These are phyloP conservation scores for Xylona heveae DNA, from an alignment of 495 filamentous ascomycete species.

Conservation along the genomic window DNA sequence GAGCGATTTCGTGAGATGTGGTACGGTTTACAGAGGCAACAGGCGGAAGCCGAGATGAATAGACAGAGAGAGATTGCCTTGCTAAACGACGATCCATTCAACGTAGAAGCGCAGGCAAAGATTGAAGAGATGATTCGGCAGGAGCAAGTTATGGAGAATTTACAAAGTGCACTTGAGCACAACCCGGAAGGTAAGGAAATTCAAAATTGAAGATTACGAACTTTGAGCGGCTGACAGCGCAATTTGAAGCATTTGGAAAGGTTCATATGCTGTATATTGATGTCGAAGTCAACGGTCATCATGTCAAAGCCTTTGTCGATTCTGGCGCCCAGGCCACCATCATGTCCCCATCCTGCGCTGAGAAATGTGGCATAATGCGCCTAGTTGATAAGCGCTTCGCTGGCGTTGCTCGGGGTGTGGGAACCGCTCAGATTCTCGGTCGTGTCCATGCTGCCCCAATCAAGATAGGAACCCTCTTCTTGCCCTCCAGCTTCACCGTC, in stretches of 20 bases:
- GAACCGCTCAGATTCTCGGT: constrained; percentile 82
- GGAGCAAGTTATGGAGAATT: constrained; percentile 78
- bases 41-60: constrained; percentile 45
- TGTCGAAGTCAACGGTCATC: constrained; percentile 79
- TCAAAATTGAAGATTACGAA: neutral
- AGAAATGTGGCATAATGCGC: constrained; percentile 87
- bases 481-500: constrained; percentile 94
- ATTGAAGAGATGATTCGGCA: constrained; percentile 95
- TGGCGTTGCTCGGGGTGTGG: constrained; percentile 81
- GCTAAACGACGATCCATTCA: constrained; percentile 82
- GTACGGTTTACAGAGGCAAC: constrained; percentile 37
- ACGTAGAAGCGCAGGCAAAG: constrained; percentile 69
- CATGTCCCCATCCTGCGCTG: constrained; percentile 87
- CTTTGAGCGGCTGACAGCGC: constrained; percentile 1
- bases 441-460: constrained; percentile 88
- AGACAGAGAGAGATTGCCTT: constrained; percentile 59
- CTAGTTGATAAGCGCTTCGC: constrained; percentile 83
- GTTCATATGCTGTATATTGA: constrained; percentile 95
- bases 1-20: constrained; percentile 51
- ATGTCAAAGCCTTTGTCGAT: constrained; percentile 92
- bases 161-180: constrained; percentile 89
- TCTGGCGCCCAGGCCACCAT: constrained; percentile 96
- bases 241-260: constrained; percentile 56
- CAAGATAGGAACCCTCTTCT: constrained; percentile 69
- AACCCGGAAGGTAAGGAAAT: constrained; percentile 66